Evolutionary conservation across 2,329 filamentous ascomycete species (phyloP).

Genomic region (Ceratocystiopsis sp.): DNA sequence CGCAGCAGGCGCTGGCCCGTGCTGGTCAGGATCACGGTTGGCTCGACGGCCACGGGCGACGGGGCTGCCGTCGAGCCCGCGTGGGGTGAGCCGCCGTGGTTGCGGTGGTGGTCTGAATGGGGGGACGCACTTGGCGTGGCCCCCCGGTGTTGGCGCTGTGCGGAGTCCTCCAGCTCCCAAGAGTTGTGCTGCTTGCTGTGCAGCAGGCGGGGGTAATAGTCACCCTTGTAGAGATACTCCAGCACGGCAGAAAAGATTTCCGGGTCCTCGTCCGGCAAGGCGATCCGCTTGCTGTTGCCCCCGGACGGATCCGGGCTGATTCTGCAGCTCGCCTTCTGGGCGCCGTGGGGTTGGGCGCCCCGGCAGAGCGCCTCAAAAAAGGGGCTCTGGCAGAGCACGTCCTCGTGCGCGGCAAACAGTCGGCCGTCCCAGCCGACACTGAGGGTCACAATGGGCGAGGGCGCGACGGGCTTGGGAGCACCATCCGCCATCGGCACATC

Average conservation of each 20-base stretch:
- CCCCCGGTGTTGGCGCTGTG: conserved; percentile 20
- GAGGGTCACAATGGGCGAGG: conserved; percentile 69
- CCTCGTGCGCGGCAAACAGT: conserved; percentile 88
- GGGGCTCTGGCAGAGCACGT: conserved; percentile 71
- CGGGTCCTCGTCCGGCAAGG: conserved; percentile 60
- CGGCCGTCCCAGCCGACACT: conserved; percentile 71
- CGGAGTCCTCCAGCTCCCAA: conserved; percentile 72
- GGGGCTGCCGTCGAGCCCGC: background rate
- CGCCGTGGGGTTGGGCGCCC: conserved; percentile 3
- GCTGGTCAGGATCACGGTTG: conserved; percentile 62
- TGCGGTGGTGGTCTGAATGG: conserved; percentile 21
- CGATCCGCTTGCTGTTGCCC: conserved; percentile 60
- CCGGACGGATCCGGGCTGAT: conserved; percentile 17
- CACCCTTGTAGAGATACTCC: conserved; percentile 93
- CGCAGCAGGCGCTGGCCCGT: conserved; percentile 64
- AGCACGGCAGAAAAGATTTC: conserved; percentile 87
- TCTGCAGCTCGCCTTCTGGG: conserved; percentile 1
- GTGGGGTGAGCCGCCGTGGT: conserved; percentile 8
- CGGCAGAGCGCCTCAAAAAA: conserved; percentile 63
- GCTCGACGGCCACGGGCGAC: conserved; percentile 37
- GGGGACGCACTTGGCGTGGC: conserved; percentile 31
- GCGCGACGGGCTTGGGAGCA: conserved; percentile 17
- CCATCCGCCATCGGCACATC: conserved; percentile 18
- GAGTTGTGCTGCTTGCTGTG: conserved; percentile 73
- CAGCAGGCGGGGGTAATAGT: conserved; percentile 81